These are phyloP conservation scores for Mycena capillaripes DNA, from an alignment of 768 basidiomycete genomes.

Conservation along the genomic window DNA sequence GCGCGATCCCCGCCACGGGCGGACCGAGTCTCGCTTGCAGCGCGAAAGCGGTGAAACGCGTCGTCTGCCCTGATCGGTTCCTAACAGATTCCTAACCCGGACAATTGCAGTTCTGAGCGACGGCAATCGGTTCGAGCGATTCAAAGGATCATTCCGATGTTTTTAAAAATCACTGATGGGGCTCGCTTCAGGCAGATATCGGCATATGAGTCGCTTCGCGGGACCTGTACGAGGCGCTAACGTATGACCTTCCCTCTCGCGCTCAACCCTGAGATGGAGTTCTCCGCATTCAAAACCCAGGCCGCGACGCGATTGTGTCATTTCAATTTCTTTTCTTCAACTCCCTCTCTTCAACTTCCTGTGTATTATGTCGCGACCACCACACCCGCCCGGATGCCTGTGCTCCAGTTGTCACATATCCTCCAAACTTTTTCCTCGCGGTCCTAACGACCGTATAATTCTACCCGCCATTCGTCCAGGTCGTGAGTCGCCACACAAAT, in stretches of 20 bases:
- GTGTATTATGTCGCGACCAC: slow-evolving; percentile 24
- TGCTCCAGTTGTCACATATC: slow-evolving; percentile 37
- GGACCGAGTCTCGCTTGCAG: background rate
- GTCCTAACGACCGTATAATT: slow-evolving; percentile 33
- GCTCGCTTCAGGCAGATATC: slow-evolving; percentile 22
- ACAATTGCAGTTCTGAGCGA: slow-evolving; percentile 28
- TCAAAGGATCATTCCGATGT: slow-evolving; percentile 22
- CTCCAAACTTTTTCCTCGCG: slow-evolving; percentile 33
- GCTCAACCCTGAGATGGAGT: slow-evolving; percentile 33
- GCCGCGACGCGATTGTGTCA: slow-evolving; percentile 6
- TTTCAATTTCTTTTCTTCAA: background rate
- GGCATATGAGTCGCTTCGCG: slow-evolving; percentile 32
- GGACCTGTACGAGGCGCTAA: slow-evolving; percentile 24
- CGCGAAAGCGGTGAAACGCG: slow-evolving; percentile 19
- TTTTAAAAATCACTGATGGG: slow-evolving; percentile 27
- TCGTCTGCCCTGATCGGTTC: slow-evolving; percentile 29
- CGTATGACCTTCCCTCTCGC: slow-evolving; percentile 30
- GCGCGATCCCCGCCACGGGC: background rate
- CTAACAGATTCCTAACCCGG: slow-evolving; percentile 20
- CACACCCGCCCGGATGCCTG: slow-evolving; percentile 26
- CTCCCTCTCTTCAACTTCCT: background rate
- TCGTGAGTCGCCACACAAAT: slow-evolving; percentile 14
- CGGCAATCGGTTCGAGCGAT: slow-evolving; percentile 16
- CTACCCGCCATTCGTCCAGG: slow-evolving; percentile 30
- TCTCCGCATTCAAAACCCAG: slow-evolving; percentile 20